Base-by-base conservation (phyloP, 306 rosid genomes). In the Medicago lupulina region DNA sequence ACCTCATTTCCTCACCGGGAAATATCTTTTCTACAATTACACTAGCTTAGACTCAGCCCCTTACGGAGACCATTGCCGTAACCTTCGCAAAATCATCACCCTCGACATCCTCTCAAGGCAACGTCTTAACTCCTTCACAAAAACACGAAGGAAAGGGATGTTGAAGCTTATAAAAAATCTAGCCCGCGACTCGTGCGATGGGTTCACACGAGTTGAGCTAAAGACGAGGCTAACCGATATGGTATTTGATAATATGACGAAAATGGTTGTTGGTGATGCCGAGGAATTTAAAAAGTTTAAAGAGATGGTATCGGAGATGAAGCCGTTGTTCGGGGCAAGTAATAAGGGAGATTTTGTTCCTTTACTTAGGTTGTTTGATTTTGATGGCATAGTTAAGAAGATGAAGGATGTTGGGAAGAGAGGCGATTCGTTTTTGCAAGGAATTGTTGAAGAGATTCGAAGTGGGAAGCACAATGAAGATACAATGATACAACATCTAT, bases 1-100 rank as follows among this genome's bases (percentile, higher is more conserved):
- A 1, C 91, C 90, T 0, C 74, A 39, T 0, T 64, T 82, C 0
- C 71, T 83, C 28, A 4, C 69, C 0, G 88, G 86, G 44, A 90
- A 90, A 31, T 67, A 85, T 78, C 6, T 88, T 2, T 84, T 77
- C 76, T 90, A 90, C 84, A 78, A 88, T 78, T 55, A 70, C 75
- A 85, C 92, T 23, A 83, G 80, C 49, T 6, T 90, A 5, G 53
- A 43, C 0, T 10, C 39, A 8, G 4, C 88, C 1, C 61, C 88
- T 2, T 79, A 86, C 21, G 89, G 92, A 0, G 91, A 88, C 18
- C 91, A 88, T 60, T 90, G 92, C 91, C 90, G 91, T 14, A 90
- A 86, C 81, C 85, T 90, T 7, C 96, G 92, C 47, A 88, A 89
- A 14, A 82, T 90, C 12, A 81, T 82, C 4, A 0, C 88, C 11